These are phyloP conservation scores for Kwoniella sp. DNA, from an alignment of 768 basidiomycete species.

Conservation along the genomic window DNA sequence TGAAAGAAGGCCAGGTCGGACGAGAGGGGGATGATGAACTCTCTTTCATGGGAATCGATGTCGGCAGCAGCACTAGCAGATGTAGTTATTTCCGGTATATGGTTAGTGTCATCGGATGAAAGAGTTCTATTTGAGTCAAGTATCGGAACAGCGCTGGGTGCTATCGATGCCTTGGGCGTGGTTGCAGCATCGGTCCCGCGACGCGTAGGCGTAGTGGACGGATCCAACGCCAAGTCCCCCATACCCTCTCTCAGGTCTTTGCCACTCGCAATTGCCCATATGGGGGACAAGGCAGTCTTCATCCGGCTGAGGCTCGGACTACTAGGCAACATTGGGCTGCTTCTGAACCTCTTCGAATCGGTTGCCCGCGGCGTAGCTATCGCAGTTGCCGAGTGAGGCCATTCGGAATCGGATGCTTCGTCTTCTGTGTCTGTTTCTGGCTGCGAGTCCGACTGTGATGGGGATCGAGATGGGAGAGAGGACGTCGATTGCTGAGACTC, in stretches of 20 bases:
- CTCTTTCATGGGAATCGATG: conserved; percentile 58
- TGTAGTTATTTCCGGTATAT: conserved; percentile 10
- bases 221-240: conserved; percentile 26
- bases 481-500: background rate
- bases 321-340: conserved; percentile 29
- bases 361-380: conserved; percentile 14
- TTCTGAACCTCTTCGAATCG: conserved; percentile 11
- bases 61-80: conserved; percentile 36
- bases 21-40: conserved; percentile 76
- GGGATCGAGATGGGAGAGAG: conserved; percentile 6
- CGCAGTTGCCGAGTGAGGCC: conserved; percentile 9
- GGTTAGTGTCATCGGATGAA: background rate
- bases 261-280: conserved; percentile 51
- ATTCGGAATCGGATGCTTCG: conserved; percentile 31
- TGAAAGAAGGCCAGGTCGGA: conserved; percentile 80
- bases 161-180: background rate
- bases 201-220: background rate
- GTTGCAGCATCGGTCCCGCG: background rate
- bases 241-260: conserved; percentile 28
- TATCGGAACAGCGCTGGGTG: background rate
- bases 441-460: background rate
- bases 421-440: conserved; percentile 13
- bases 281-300: conserved; percentile 42
- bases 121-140: background rate
- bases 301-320: conserved; percentile 43